A percentile compares a stretch with the other conserved stretches of the same genome.
Conservation (phyloP, 768 basidiomycete genomes). For the Lactifluus subvellereus region DNA sequence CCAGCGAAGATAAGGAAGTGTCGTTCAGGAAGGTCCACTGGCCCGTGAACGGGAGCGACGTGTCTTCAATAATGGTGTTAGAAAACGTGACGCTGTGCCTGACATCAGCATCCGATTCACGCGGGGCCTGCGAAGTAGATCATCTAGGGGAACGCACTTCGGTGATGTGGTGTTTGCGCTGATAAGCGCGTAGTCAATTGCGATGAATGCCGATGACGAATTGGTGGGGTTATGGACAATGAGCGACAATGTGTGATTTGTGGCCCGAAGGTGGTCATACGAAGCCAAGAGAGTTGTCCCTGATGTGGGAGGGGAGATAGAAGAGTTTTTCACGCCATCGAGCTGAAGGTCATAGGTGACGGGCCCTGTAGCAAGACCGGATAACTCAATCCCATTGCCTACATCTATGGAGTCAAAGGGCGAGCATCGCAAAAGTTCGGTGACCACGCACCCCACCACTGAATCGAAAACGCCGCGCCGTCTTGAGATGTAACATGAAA, state of each 20-base stretch:
- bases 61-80: constrained; percentile 38
- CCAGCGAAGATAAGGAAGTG: constrained; percentile 26
- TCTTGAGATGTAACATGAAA: constrained; percentile 57
- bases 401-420: background rate
- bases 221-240: constrained; percentile 39
- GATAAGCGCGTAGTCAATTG: constrained; percentile 54
- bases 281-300: constrained; percentile 43
- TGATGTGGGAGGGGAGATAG: constrained; percentile 27
- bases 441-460: constrained; percentile 53
- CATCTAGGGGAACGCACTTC: constrained; percentile 31
- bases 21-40: constrained; percentile 41
- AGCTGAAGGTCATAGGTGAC: constrained; percentile 29
- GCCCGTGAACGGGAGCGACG: constrained; percentile 46
- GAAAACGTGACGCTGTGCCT: constrained; percentile 35
- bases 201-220: constrained; percentile 35
- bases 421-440: background rate
- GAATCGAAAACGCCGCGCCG: constrained; percentile 49
- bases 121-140: background rate
- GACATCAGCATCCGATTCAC: constrained; percentile 22
- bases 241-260: constrained; percentile 51
- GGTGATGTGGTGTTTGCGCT: constrained; percentile 32
- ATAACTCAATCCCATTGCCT: constrained; percentile 63
- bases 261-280: constrained; percentile 42
- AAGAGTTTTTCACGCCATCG: constrained; percentile 40
- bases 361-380: constrained; percentile 42